Conservation (phyloP, 2,329 filamentous ascomycete genomes). For the Colletotrichum sublineola region DNA sequence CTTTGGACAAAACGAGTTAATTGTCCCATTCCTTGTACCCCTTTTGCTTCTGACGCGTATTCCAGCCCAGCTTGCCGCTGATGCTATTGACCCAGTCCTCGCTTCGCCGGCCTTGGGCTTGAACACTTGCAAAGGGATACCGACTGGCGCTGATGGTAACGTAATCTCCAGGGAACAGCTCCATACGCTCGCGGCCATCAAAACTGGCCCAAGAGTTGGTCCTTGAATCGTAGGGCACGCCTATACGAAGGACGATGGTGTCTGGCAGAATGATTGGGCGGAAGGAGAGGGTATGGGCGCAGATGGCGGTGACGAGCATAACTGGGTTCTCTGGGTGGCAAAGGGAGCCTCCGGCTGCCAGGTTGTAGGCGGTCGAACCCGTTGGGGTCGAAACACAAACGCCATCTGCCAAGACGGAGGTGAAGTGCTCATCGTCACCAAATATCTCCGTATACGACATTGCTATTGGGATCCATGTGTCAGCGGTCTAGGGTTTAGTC, state of each 20-base stretch:
- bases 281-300: constrained; percentile 94
- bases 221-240: constrained; percentile 93
- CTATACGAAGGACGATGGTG: constrained; percentile 91
- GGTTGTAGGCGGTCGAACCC: constrained; percentile 87
- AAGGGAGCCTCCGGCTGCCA: constrained; percentile 93
- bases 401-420: constrained; percentile 91
- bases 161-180: constrained; percentile 83
- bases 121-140: constrained; percentile 84
- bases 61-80: constrained; percentile 83
- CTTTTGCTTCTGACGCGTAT: constrained; percentile 83
- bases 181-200: constrained; percentile 90
- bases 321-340: constrained; percentile 98
- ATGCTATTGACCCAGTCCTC: constrained; percentile 90
- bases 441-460: constrained; percentile 95
- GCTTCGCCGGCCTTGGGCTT: constrained; percentile 75
- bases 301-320: constrained; percentile 94
- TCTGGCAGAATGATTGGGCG: constrained; percentile 96
- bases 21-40: constrained; percentile 64
- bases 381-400: constrained; percentile 95
- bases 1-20: constrained; percentile 7
- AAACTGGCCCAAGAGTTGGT: constrained; percentile 98
- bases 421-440: constrained; percentile 95
- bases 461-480: constrained; percentile 60
- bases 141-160: constrained; percentile 85
- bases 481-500: constrained; percentile 11